Evolutionary conservation across 331 rosid genomes (phyloP).

Genomic region (Malus hybrid): DNA sequence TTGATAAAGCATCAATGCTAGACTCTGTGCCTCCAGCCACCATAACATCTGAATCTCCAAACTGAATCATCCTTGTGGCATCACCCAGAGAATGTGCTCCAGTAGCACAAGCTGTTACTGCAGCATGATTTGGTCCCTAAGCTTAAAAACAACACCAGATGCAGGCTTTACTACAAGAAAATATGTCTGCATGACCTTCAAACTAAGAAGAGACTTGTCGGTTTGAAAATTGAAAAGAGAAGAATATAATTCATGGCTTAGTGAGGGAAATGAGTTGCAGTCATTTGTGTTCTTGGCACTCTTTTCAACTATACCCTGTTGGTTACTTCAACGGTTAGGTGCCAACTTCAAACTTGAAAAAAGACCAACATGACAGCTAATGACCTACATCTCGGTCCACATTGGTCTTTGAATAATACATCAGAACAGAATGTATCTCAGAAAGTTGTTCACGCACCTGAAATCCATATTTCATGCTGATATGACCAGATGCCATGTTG

Average conservation of each 20-base stretch:
- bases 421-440: not conserved
- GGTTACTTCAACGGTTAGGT: not conserved
- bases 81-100: conserved; percentile 96
- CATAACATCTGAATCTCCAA: conserved; percentile 96
- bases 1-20: conserved; percentile 91
- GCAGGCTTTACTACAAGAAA: conserved; percentile 2
- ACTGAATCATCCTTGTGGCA: conserved; percentile 93
- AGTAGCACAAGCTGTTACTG: conserved; percentile 96
- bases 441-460: conserved; percentile 46
- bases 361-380: not conserved
- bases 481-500: conserved; percentile 97
- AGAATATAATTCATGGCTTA: not conserved
- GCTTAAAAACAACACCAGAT: conserved; percentile 6
- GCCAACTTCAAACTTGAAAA: not conserved
- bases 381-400: not conserved
- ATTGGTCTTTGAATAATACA: no score
- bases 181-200: not conserved
- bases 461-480: conserved; percentile 96
- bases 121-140: conserved; percentile 91
- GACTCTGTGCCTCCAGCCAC: conserved; percentile 96
- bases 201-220: conserved; percentile 1
- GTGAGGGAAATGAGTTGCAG: not conserved
- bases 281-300: not conserved
- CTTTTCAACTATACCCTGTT: not conserved
- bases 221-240: not conserved